Evolutionary conservation across 2,329 filamentous ascomycete genomes (phyloP).

Genomic region (Alternaria ethzedia): DNA sequence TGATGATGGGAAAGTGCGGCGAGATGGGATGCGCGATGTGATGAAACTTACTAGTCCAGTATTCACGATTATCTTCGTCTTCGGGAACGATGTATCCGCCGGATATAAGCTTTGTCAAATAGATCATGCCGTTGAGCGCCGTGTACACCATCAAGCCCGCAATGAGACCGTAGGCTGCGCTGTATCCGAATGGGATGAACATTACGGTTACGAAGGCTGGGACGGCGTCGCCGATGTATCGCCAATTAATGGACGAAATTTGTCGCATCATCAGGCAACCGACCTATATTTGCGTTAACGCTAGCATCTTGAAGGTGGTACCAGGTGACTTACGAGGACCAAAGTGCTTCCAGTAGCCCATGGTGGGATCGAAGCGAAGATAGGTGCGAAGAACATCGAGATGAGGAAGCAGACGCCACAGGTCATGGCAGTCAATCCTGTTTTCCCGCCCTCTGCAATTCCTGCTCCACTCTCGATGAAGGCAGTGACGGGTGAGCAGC

Average conservation of each 20-base stretch:
- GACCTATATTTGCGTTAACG: slow-evolving; percentile 36
- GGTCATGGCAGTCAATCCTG: slow-evolving; percentile 78
- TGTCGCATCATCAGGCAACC: slow-evolving; percentile 79
- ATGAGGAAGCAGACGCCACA: slow-evolving; percentile 86
- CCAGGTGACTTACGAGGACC: slow-evolving; percentile 66
- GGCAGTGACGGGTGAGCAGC: slow-evolving; percentile 80
- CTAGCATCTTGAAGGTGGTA: not conserved
- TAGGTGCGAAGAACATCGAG: slow-evolving; percentile 86
- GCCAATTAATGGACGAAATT: slow-evolving; percentile 85
- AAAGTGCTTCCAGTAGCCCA: slow-evolving; percentile 89
- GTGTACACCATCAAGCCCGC: slow-evolving; percentile 79
- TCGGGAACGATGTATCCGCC: slow-evolving; percentile 74
- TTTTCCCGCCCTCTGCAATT: slow-evolving; percentile 85
- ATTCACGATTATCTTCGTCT: slow-evolving; percentile 77
- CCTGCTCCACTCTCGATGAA: slow-evolving; percentile 89
- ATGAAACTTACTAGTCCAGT: slow-evolving; percentile 72
- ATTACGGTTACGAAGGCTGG: slow-evolving; percentile 84
- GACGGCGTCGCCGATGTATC: slow-evolving; percentile 80
- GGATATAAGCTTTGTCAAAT: slow-evolving; percentile 69
- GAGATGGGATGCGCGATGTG: not conserved
- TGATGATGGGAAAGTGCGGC: not conserved
- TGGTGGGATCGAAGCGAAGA: slow-evolving; percentile 86
- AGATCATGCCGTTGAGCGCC: slow-evolving; percentile 73
- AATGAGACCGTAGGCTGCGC: slow-evolving; percentile 85
- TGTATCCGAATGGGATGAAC: slow-evolving; percentile 89